phyloP scores from a whole-genome alignment of 352 stramenopile species.

The Pythium brassicae region DNA sequence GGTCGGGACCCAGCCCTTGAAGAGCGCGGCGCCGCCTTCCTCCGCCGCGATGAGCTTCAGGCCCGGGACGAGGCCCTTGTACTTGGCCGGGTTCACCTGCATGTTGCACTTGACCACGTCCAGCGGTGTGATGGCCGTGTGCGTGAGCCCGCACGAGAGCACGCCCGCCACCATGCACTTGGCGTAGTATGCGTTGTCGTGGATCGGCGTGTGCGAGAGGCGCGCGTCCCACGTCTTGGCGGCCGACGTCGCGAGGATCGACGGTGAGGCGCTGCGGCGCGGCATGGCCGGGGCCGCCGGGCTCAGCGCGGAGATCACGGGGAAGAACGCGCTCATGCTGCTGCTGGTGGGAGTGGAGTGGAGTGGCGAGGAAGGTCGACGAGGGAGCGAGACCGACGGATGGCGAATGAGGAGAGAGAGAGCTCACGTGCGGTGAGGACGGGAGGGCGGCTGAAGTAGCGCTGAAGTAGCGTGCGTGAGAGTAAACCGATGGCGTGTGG shows the following conservation, averaged over 20 bases:
- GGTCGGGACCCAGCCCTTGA: conserved; percentile 91
- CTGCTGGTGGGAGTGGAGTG: conserved; percentile 4
- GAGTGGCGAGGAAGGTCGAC: conserved; percentile 1
- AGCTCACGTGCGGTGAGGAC: conserved; percentile 3
- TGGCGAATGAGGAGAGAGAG: conserved; percentile 42
- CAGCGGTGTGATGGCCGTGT: conserved; percentile 91
- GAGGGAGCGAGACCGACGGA: conserved; percentile 47
- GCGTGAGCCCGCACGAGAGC: conserved; percentile 90
- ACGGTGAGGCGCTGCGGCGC: conserved; percentile 31
- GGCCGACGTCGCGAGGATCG: conserved; percentile 68
- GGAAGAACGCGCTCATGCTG: conserved; percentile 76
- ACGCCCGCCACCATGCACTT: conserved; percentile 94
- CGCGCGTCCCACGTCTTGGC: conserved; percentile 74
- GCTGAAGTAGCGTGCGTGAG: background rate
- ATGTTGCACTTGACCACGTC: conserved; percentile 96
- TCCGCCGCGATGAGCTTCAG: conserved; percentile 86
- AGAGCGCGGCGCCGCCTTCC: conserved; percentile 77
- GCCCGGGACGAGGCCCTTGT: conserved; percentile 67
- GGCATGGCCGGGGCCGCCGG: conserved; percentile 37
- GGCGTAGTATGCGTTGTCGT: conserved; percentile 91
- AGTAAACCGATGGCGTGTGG: conserved; percentile 2
- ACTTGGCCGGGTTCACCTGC: conserved; percentile 90
- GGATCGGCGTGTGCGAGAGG: conserved; percentile 71
- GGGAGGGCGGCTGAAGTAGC: conserved; percentile 8
- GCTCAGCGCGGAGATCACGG: conserved; percentile 68